Percentiles rank a stretch among this genome's conserved stretches.
Conservation (phyloP, 768 basidiomycete species). For the Mycena alexandri region DNA sequence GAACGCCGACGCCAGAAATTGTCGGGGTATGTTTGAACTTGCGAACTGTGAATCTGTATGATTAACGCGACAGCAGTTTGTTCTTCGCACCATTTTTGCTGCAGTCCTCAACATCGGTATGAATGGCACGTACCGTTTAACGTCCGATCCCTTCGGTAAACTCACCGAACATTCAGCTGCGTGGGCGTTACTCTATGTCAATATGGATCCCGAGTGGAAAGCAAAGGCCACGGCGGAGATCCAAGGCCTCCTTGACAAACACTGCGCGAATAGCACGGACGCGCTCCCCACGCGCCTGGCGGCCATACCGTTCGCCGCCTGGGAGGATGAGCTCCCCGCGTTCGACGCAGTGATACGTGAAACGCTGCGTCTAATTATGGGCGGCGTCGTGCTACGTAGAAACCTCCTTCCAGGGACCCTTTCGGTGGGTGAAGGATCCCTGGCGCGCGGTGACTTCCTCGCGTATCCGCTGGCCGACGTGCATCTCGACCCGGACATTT, state of each 20-base stretch:
- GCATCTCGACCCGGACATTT: slow-evolving; percentile 33
- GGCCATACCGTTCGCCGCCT: slow-evolving; percentile 29
- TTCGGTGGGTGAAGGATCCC: neutral
- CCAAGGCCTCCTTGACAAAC: slow-evolving; percentile 17
- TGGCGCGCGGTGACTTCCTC: slow-evolving; percentile 30
- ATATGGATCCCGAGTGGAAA: slow-evolving; percentile 32
- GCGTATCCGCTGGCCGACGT: slow-evolving; percentile 29
- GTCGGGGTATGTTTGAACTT: too few relatives aligned
- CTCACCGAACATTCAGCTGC: neutral
- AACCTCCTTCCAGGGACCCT: slow-evolving; percentile 7
- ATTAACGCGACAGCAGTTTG: slow-evolving; percentile 14
- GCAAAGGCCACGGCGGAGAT: slow-evolving; percentile 25
- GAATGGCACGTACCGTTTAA: slow-evolving; percentile 7
- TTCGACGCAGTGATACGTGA: slow-evolving; percentile 32
- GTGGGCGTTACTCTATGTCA: slow-evolving; percentile 27
- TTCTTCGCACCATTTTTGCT: slow-evolving; percentile 29
- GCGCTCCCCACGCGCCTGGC: slow-evolving; percentile 21
- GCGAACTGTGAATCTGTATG: too few relatives aligned
- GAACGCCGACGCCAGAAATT: too few relatives aligned
- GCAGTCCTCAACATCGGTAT: slow-evolving; percentile 30
- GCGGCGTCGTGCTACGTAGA: slow-evolving; percentile 22
- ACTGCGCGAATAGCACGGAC: neutral
- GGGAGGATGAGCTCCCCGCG: slow-evolving; percentile 36
- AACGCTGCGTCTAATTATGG: slow-evolving; percentile 30
- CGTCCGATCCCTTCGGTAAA: too few relatives aligned